Percentiles rank a stretch among this genome's conserved stretches.
phyloP scores from a whole-genome alignment of 2,329 filamentous ascomycete species.

The Zymoseptoria brevis region DNA sequence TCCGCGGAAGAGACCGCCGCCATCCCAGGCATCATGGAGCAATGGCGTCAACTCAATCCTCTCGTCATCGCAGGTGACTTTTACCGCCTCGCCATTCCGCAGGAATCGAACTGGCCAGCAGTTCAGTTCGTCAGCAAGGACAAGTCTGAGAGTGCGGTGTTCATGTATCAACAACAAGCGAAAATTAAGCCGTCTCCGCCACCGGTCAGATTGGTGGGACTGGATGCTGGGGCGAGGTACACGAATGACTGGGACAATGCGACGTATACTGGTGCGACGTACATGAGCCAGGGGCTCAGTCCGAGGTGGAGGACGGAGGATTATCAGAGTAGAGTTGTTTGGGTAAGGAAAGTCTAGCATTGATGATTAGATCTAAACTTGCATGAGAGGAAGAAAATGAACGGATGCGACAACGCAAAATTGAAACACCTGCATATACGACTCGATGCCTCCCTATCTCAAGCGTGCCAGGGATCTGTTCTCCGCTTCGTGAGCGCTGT shows the following conservation, averaged over 20 bases:
- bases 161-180: constrained; percentile 52
- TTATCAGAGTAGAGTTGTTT: constrained; percentile 51
- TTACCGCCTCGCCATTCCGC: constrained; percentile 52
- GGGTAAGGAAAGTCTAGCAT: constrained; percentile 39
- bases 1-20: constrained; percentile 43
- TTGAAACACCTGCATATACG: too few relatives aligned
- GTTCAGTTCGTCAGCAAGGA: constrained; percentile 52
- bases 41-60: constrained; percentile 51
- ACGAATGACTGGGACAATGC: constrained; percentile 42
- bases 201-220: constrained; percentile 47
- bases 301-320: constrained; percentile 42
- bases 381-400: too few relatives aligned
- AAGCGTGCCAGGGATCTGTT: too few relatives aligned
- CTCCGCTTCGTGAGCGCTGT: too few relatives aligned
- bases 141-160: constrained; percentile 44
- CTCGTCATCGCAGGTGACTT: constrained; percentile 52
- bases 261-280: constrained; percentile 49
- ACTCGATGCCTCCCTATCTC: too few relatives aligned
- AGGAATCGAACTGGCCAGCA: constrained; percentile 55
- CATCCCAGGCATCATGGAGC: constrained; percentile 48
- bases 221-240: constrained; percentile 50
- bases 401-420: too few relatives aligned
- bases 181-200: constrained; percentile 48
- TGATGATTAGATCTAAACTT: too few relatives aligned
- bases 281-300: constrained; percentile 57